A percentile compares a stretch with the other conserved stretches of the same genome.
Conservation (phyloP, 768 basidiomycete species). For the Pleurotus tuber-regium region DNA sequence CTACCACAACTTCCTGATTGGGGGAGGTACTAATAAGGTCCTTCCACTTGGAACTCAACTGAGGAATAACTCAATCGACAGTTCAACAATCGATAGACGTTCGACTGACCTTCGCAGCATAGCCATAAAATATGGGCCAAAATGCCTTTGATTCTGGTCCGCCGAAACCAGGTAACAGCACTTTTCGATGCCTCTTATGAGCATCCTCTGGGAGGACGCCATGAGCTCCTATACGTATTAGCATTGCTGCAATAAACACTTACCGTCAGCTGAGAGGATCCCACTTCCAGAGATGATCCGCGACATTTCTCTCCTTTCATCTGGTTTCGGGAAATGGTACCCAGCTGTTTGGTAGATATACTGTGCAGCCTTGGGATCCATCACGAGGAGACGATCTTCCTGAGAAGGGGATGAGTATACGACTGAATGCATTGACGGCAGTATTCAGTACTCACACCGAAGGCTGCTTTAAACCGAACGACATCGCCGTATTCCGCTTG, state of each 20-base stretch:
- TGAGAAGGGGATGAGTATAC: slow-evolving; percentile 16
- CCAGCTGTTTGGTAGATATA: slow-evolving; percentile 54
- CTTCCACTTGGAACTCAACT: slow-evolving; percentile 40
- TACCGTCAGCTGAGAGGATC: slow-evolving; percentile 53
- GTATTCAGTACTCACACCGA: slow-evolving; percentile 36
- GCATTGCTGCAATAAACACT: slow-evolving; percentile 6
- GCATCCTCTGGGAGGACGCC: slow-evolving; percentile 24
- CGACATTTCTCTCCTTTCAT: slow-evolving; percentile 45
- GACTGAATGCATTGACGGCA: neutral
- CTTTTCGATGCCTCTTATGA: slow-evolving; percentile 46
- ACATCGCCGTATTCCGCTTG: slow-evolving; percentile 47
- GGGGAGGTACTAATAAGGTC: slow-evolving; percentile 28
- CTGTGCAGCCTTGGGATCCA: slow-evolving; percentile 55
- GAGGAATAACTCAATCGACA: no score
- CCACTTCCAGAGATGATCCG: slow-evolving; percentile 49
- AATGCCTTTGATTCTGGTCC: slow-evolving; percentile 40
- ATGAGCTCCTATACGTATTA: slow-evolving; percentile 21
- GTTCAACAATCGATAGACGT: no score
- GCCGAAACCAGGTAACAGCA: slow-evolving; percentile 48
- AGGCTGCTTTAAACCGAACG: slow-evolving; percentile 47
- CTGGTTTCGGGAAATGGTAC: slow-evolving; percentile 52
- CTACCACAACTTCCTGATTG: slow-evolving; percentile 27
- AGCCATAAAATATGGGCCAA: slow-evolving; percentile 36
- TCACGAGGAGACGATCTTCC: slow-evolving; percentile 51
- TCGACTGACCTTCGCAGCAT: slow-evolving; percentile 27